These are phyloP conservation scores for Niveomyces coronatus DNA, from an alignment of 2,329 filamentous ascomycete genomes.

Conservation along the genomic window DNA sequence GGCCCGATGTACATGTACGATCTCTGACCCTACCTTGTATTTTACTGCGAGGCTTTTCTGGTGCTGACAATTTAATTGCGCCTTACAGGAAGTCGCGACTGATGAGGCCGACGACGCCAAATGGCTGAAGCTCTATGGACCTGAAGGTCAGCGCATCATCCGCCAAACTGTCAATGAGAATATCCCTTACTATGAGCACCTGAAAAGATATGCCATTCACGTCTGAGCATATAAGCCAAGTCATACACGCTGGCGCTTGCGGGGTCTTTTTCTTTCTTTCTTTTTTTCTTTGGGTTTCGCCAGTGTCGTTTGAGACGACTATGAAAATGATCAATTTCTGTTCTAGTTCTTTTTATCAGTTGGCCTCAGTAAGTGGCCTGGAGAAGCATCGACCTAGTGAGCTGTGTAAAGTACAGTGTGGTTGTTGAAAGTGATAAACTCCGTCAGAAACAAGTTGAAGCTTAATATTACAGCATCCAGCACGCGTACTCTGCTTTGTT, in stretches of 20 bases:
- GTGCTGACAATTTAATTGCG: constrained; percentile 11
- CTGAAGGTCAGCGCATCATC: constrained; percentile 60
- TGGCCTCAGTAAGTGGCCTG: too few relatives aligned
- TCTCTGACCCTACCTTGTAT: not conserved
- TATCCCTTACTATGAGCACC: constrained; percentile 65
- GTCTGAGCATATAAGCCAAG: not conserved
- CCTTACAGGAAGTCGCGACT: constrained; percentile 46
- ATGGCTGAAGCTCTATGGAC: constrained; percentile 66
- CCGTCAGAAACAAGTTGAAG: not conserved
- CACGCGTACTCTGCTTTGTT: too few relatives aligned
- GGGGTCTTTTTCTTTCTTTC: not conserved
- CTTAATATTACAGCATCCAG: constrained; percentile 8
- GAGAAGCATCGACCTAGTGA: too few relatives aligned
- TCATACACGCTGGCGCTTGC: not conserved
- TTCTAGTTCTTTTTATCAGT: not conserved
- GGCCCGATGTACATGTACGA: constrained; percentile 50
- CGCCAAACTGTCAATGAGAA: constrained; percentile 62
- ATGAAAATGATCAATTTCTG: too few relatives aligned
- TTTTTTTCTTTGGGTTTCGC: too few relatives aligned
- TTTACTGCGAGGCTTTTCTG: not conserved
- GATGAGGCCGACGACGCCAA: constrained; percentile 58
- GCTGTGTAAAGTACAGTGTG: too few relatives aligned
- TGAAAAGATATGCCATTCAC: constrained; percentile 54
- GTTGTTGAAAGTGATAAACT: too few relatives aligned
- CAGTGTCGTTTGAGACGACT: too few relatives aligned